These are phyloP conservation scores for Carex scoparia DNA, from an alignment of 176 grass and related monocot genomes.

Conservation along the genomic window DNA sequence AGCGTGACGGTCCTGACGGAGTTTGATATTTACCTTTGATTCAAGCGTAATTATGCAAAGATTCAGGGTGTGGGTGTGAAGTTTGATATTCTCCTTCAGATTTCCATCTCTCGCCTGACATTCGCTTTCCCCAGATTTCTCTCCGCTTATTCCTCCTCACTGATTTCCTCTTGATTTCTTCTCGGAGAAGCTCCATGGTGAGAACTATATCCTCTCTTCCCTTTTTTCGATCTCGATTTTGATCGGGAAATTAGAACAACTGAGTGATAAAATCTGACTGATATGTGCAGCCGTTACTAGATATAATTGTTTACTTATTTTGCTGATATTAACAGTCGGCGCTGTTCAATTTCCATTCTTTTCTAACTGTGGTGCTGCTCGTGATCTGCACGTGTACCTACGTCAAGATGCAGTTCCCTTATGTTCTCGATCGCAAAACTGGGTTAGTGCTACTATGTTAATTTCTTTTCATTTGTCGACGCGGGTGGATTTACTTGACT, in stretches of 20 bases:
- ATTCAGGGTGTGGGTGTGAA: neutral
- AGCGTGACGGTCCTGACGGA: neutral
- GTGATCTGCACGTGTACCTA: slow-evolving; percentile 82
- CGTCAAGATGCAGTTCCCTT: slow-evolving; percentile 87
- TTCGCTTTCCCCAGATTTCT: neutral
- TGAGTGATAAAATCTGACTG: neutral
- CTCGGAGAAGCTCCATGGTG: neutral
- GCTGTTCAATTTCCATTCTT: slow-evolving; percentile 88
- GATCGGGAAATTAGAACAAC: neutral
- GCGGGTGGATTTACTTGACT: neutral
- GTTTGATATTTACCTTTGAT: too few species aligned
- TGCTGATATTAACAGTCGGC: slow-evolving; percentile 43
- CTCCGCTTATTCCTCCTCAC: neutral
- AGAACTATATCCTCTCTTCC: neutral
- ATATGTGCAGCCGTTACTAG: neutral
- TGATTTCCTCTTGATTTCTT: slow-evolving; percentile 14
- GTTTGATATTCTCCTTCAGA: neutral
- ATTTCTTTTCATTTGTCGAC: neutral
- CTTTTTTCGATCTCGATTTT: neutral
- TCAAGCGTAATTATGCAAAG: neutral
- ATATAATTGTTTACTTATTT: neutral
- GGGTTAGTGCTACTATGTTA: slow-evolving; percentile 34
- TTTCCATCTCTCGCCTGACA: neutral
- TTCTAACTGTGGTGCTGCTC: slow-evolving; percentile 65
- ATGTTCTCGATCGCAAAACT: slow-evolving; percentile 53